Evolutionary conservation across 148 eudicot genomes (phyloP).

Genomic region (Beta vulgaris): DNA sequence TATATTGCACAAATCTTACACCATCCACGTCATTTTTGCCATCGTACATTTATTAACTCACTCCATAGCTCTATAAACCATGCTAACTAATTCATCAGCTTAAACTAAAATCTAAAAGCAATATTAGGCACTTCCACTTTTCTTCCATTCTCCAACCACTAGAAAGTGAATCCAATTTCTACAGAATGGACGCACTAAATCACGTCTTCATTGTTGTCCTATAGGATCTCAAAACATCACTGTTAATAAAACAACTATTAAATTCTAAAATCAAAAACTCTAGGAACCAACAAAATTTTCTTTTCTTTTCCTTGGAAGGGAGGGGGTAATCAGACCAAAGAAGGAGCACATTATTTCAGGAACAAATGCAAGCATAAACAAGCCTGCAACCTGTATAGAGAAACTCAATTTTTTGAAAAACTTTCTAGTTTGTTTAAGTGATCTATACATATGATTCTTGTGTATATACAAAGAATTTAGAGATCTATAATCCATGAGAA

Average conservation of each 20-base stretch:
- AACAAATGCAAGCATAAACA: background rate
- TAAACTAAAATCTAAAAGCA: background rate
- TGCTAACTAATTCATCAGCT: background rate
- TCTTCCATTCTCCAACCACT: too few relatives aligned
- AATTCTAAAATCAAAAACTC: background rate
- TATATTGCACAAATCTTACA: background rate
- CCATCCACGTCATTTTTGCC: too few relatives aligned
- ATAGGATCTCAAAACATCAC: too few relatives aligned
- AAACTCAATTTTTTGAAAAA: background rate
- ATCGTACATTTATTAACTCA: too few relatives aligned
- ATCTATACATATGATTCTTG: background rate
- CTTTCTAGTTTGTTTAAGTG: background rate
- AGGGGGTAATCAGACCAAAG: background rate
- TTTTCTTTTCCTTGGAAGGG: too few relatives aligned
- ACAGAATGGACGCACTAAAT: too few relatives aligned
- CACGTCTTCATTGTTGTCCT: too few relatives aligned
- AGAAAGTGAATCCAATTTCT: too few relatives aligned
- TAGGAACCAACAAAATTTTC: background rate
- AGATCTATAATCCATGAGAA: background rate
- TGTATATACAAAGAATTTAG: conserved; percentile 19
- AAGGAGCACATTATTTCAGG: background rate
- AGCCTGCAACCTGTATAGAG: background rate
- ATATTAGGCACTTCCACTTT: background rate
- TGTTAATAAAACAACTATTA: background rate
- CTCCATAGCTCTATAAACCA: background rate